Evolutionary conservation across 306 rosid species (phyloP), one percentile per base, ranked within the genome.

Genomic region (Cicer chorassanicum): DNA sequence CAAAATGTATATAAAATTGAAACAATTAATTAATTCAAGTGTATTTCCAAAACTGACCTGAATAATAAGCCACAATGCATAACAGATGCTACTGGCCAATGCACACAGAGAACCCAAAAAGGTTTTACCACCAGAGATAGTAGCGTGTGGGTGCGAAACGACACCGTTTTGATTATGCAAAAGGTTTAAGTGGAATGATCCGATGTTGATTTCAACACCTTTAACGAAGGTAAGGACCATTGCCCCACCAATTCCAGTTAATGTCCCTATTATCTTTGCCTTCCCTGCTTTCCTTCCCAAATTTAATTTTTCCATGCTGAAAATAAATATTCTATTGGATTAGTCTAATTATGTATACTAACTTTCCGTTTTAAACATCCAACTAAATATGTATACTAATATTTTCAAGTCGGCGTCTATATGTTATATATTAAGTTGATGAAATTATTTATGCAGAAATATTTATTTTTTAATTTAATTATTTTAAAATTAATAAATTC

Each of bases 161-260:
- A 34, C 73, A 8, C 21, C 39, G 1, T 57, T 49, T 41, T 13
- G 55, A 8, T 8, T 57, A 61, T 60, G 78, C 9, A 81, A n/a
- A 16, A 82, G 83, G 59, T 81, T 67, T 1, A 73, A 21, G 49
- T 82, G 84, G 8, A 69, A 65, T 10, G 87, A 49, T 44, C 82
- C 72, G 0, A 65, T 46, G 0, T 84, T 1, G 0, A 87, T 77
- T 9, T 72, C 74, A 12, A 4, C 0, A 11, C 92, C 95, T 78
- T 87, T 82, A 64, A 83, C 73, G n/a, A 89, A 87, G 0, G 86
- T 84, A 9, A 87, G 71, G 1, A 86, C 8, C 90, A 81, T 84
- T 34, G 95, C 95, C 7, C 94, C 94, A 24, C 84, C 60, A 8
- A 87, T 46, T 15, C 87, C 88, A 0, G 36, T 59, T 2, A 84